Evolutionary conservation across 1,284 basidiomycete species (phyloP).

Genomic region (Sanghuangporus baumii): DNA sequence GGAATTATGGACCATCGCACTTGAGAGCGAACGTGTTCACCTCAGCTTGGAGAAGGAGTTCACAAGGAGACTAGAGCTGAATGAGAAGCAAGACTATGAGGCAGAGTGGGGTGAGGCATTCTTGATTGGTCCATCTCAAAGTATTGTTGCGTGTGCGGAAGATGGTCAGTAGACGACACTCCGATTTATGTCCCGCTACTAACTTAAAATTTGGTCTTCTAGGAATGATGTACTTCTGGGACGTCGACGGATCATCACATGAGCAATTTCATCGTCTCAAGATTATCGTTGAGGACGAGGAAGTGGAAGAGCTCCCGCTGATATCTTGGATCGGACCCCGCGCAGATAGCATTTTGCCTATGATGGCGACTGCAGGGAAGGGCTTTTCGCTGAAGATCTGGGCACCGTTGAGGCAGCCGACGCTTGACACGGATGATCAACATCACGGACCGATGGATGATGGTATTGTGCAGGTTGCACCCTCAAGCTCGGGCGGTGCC

Average conservation of each 20-base stretch:
- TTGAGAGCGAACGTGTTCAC: neutral
- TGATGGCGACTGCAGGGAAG: slow-evolving; percentile 14
- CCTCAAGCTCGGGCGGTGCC: neutral
- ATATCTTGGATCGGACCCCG: slow-evolving; percentile 1
- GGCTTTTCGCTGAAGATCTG: slow-evolving; percentile 8
- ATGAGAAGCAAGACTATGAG: slow-evolving; percentile 2
- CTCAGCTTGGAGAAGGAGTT: slow-evolving; percentile 2
- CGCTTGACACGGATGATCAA: neutral
- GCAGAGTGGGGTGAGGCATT: slow-evolving; percentile 14
- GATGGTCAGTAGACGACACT: slow-evolving; percentile 4
- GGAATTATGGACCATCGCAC: slow-evolving; percentile 12
- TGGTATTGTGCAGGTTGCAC: neutral
- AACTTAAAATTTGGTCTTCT: neutral
- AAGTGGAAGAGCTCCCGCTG: slow-evolving; percentile 10
- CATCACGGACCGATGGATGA: neutral
- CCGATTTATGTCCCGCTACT: neutral
- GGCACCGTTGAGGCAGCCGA: neutral
- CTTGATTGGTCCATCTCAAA: slow-evolving; percentile 10
- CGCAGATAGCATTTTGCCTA: neutral
- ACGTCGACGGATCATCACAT: neutral
- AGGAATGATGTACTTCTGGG: slow-evolving; percentile 14
- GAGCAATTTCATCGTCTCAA: slow-evolving; percentile 1
- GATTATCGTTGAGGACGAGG: neutral
- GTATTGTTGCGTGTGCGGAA: slow-evolving; percentile 6
- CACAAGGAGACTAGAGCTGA: neutral